phyloP scores from a whole-genome alignment of 768 basidiomycete genomes.

The Termitomyces eurrhizus region DNA sequence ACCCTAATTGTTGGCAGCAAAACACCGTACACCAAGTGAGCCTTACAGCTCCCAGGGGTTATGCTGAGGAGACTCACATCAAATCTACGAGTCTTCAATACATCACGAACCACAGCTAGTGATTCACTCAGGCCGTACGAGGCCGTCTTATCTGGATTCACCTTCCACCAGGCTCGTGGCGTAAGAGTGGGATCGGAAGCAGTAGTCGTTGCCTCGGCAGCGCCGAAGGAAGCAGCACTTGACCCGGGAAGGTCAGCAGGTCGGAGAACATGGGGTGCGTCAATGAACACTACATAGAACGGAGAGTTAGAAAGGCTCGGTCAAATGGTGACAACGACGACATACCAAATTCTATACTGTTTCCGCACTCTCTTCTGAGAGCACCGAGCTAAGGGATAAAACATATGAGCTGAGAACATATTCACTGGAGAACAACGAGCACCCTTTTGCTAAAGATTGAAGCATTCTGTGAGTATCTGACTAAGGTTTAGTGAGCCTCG shows the following conservation, averaged over 20 bases:
- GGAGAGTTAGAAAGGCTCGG: background rate
- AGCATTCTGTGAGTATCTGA: conserved; percentile 71
- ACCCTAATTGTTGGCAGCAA: conserved; percentile 40
- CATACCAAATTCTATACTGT: conserved; percentile 63
- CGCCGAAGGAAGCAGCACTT: conserved; percentile 24
- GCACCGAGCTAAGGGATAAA: conserved; percentile 54
- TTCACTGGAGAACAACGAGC: conserved; percentile 3
- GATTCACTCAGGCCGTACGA: conserved; percentile 57
- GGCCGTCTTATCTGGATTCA: conserved; percentile 47
- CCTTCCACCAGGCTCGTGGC: conserved; percentile 72
- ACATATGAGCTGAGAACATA: background rate
- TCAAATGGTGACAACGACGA: background rate
- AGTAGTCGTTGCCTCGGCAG: conserved; percentile 35
- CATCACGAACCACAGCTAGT: conserved; percentile 48
- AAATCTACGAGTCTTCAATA: conserved; percentile 56
- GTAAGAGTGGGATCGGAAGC: conserved; percentile 47
- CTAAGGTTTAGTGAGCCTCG: background rate
- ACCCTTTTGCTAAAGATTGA: conserved; percentile 70
- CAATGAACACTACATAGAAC: conserved; percentile 56
- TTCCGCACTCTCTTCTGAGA: conserved; percentile 63
- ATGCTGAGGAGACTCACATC: conserved; percentile 46
- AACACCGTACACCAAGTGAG: background rate
- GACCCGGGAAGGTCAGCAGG: conserved; percentile 52
- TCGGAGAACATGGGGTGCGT: conserved; percentile 63
- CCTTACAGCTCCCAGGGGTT: conserved; percentile 6